Base-by-base conservation (phyloP, 352 stramenopile genomes). In the Pythium coloratum region DNA sequence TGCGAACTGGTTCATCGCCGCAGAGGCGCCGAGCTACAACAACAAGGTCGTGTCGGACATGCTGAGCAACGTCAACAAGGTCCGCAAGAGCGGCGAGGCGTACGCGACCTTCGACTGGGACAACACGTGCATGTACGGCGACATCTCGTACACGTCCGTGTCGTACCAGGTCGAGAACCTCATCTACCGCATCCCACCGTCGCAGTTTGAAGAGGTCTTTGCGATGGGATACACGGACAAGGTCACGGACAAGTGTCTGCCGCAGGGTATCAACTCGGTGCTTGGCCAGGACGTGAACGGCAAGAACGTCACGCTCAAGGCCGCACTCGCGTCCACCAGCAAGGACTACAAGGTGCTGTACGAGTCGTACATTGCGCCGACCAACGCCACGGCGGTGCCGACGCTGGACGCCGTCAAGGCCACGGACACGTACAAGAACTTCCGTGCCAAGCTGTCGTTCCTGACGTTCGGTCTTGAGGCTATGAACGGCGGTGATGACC, bases 121-220 rank as follows among this genome's bases (percentile, higher is more conserved):
- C 64, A 86, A 86, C 71, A 89, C 80, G 65, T 85, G 78, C 75
- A 85, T 84, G 74, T 89, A 70, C 65, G 78, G 80, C 47, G 78
- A 89, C 69, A 87, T 89, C 58, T 85, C 76, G 72, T 86, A 89
- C 75, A 86, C 80, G 30, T 84, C 76, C 9, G 72, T 87, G 24
- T 76, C 72, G 58, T 89, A 84, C 73, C 78, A 89, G 49, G 71
- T 89, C 47, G 71, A 85, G 57, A 85, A 70, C 51, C 70, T 89
- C 32, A 67, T 82, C 63, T 89, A 81, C 67, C 80, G 80, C 38
- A 73, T 89, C 54, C 42, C 58, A 0, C 78, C 80, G 2, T 62
- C 75, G 9, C 54, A 80, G 46, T 86, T 89, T 28, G 70, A 78
- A 47, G 40, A 69, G 3, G 62, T 75, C 32, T 86, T 89, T 40